phyloP scores from a whole-genome alignment of 176 grass and related monocot species.

The Carex kokanica region DNA sequence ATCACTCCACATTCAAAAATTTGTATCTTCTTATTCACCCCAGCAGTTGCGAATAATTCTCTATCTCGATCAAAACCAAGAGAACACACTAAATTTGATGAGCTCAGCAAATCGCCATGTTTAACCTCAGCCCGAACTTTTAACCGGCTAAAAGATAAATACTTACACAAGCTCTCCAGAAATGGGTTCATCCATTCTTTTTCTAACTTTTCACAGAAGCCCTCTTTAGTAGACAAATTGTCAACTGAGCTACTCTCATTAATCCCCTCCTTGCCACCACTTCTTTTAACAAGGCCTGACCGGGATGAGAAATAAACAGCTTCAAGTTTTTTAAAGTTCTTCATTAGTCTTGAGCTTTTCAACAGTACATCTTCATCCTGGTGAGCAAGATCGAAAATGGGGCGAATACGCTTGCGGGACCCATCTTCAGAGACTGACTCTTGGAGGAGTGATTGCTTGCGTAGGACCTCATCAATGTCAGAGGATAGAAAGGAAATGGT shows the following conservation, averaged over 20 bases:
- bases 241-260: constrained; percentile 75
- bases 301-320: constrained; percentile 79
- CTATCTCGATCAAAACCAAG: constrained; percentile 92
- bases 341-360: constrained; percentile 90
- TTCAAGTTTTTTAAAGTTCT: constrained; percentile 96
- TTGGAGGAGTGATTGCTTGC: constrained; percentile 47
- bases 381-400: constrained; percentile 40
- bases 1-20: constrained; percentile 92
- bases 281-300: constrained; percentile 48
- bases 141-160: constrained; percentile 84
- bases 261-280: constrained; percentile 39
- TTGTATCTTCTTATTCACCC: constrained; percentile 99
- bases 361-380: constrained; percentile 69
- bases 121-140: constrained; percentile 81
- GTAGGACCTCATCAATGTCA: constrained; percentile 73
- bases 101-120: constrained; percentile 83
- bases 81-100: constrained; percentile 96
- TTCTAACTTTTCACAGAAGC: constrained; percentile 45
- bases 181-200: constrained; percentile 88
- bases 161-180: constrained; percentile 85
- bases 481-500: constrained; percentile 78
- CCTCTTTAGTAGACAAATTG: constrained; percentile 49
- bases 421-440: constrained; percentile 51
- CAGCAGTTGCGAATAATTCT: constrained; percentile 92
- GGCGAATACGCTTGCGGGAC: constrained; percentile 68